Percentiles rank a stretch among this genome's conserved stretches.
Conservation (phyloP, 208 protist genomes). For the Leishmania tropica region DNA sequence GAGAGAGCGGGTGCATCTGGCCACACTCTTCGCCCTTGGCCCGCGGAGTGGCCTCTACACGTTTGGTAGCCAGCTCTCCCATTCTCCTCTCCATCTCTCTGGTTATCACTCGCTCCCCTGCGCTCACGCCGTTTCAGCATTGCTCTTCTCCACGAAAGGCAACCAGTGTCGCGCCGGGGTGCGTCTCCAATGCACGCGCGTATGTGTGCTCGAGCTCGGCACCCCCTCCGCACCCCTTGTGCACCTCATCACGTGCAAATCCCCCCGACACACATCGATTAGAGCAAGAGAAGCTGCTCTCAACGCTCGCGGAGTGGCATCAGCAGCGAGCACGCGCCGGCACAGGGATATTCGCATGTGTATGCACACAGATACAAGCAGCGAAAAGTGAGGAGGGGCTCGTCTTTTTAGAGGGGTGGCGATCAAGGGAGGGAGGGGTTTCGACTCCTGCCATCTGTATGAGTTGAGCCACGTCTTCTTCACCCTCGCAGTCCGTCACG, state of each 20-base stretch:
- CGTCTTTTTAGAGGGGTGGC: background rate
- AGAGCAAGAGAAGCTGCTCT: background rate
- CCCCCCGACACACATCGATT: background rate
- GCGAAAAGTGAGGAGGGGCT: background rate
- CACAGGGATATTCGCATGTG: background rate
- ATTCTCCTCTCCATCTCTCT: background rate
- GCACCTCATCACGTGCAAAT: background rate
- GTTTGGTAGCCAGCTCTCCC: too few species aligned
- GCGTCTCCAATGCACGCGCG: background rate
- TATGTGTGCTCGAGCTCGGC: background rate
- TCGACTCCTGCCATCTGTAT: background rate
- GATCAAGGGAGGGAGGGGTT: background rate
- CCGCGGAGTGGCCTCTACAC: background rate
- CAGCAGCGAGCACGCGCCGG: background rate
- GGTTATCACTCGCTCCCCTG: background rate
- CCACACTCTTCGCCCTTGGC: background rate
- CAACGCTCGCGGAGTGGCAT: background rate
- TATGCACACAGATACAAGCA: background rate
- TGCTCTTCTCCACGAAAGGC: background rate
- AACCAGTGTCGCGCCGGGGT: background rate
- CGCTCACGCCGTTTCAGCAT: background rate
- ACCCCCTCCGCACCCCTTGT: background rate
- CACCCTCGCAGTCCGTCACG: background rate
- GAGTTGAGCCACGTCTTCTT: background rate
- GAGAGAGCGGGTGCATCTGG: background rate